Percentiles rank a stretch among this genome's conserved stretches.
Evolutionary conservation across 2,329 filamentous ascomycete species (phyloP).

Genomic region (Biscogniauxia marginata): DNA sequence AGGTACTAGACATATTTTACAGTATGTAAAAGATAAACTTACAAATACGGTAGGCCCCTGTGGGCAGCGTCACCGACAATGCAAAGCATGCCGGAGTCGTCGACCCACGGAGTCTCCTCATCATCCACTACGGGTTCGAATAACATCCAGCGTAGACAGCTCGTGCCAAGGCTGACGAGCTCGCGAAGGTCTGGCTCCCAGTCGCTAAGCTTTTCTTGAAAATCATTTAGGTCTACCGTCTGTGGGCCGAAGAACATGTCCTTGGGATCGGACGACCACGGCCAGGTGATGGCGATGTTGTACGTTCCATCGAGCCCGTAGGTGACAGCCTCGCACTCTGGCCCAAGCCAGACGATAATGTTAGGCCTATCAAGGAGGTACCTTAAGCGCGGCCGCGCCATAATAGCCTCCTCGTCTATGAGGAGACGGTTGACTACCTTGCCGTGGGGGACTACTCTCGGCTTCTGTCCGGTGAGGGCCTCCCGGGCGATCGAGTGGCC

Average conservation of each 20-base stretch:
- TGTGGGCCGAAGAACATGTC: slow-evolving; percentile 19
- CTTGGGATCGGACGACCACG: slow-evolving; percentile 16
- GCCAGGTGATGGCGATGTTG: slow-evolving; percentile 23
- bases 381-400: slow-evolving; percentile 8
- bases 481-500: slow-evolving; percentile 10
- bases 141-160: slow-evolving; percentile 15
- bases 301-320: slow-evolving; percentile 18
- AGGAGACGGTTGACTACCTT: slow-evolving; percentile 22
- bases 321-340: slow-evolving; percentile 20
- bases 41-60: slow-evolving; percentile 19
- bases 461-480: slow-evolving; percentile 14
- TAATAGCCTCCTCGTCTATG: slow-evolving; percentile 17
- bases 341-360: slow-evolving; percentile 22
- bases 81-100: slow-evolving; percentile 13
- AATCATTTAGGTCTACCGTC: slow-evolving; percentile 12
- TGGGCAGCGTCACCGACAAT: slow-evolving; percentile 23
- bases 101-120: slow-evolving; percentile 15
- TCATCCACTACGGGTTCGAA: slow-evolving; percentile 18
- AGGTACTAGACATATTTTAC: too few species aligned
- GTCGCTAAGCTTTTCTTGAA: slow-evolving; percentile 9
- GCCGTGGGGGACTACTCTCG: slow-evolving; percentile 16
- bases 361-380: slow-evolving; percentile 18
- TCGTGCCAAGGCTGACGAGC: slow-evolving; percentile 15
- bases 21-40: slow-evolving; percentile 8
- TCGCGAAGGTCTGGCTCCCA: slow-evolving; percentile 21